Base-by-base conservation (phyloP, 768 basidiomycete genomes). In the Trichaptum fuscoviolaceum region DNA sequence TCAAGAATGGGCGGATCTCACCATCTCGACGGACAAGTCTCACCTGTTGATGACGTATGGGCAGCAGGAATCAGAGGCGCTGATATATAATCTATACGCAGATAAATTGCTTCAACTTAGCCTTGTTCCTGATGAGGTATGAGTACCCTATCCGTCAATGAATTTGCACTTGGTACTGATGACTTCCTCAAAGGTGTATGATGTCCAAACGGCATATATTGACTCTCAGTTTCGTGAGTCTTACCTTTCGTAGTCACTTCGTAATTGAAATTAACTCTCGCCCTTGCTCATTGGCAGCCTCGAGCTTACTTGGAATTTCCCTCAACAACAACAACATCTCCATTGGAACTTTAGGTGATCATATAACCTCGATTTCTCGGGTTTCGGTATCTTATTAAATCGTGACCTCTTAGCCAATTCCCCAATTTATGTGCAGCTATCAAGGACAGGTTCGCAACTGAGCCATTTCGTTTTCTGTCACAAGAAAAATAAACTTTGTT, bases 111-210 rank as follows among this genome's bases (percentile, higher is more conserved):
- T 61, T 34, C 59, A 61, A 24, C 59, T 61, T 9, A 17, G 23
- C 30, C 25, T 61, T 34, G 59, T 61, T 61, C 59, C 59, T 15
- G 30, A 61, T 12, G 8, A 25, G 30, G 59, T 61, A 61, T 15
- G 23, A 25, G 30, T 8, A 6, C 23, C 59, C 23, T 7, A 58
- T 70, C 68, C 27, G 79, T 78, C 72, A 17, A 36, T 7, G 17
- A 36, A 36, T 36, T 7, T 36, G 35, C 7, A 52, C 30, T 30
- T 3, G 42, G 20, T 15, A 12, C 20, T 52, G 42, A 52, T 52
- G 20, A 12, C 15, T 52, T 52, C 30, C 15, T 52, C 12, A 52
- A 15, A 52, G 42, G 42, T 52, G 3, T 52, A 52, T 20, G 42
- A 52, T 12, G 15, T 52, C 20, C 42, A 52, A 12, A 52, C 42